phyloP scores from a whole-genome alignment of 208 protist species.

The Porcisia hertigi region DNA sequence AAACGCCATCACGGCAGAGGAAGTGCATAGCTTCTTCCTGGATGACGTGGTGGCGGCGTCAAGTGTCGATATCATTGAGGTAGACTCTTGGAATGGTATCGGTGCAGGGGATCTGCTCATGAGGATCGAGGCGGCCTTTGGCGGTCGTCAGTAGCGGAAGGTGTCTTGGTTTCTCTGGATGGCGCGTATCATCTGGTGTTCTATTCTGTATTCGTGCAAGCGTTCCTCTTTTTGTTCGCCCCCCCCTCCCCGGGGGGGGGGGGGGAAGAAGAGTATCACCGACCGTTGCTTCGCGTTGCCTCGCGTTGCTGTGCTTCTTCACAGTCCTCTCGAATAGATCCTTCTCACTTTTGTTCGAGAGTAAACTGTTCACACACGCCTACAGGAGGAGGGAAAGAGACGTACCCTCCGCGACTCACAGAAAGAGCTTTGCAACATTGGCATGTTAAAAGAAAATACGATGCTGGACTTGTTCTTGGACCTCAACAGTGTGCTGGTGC shows the following conservation, averaged over 20 bases:
- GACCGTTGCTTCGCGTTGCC: not conserved
- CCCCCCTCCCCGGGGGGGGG: not conserved
- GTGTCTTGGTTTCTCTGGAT: not conserved
- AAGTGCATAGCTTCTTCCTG: slow-evolving; percentile 41
- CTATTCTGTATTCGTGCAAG: not conserved
- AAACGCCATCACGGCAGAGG: slow-evolving; percentile 47
- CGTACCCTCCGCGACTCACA: not conserved
- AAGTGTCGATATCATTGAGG: slow-evolving; percentile 37
- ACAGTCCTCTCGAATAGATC: not conserved
- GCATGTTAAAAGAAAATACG: not conserved
- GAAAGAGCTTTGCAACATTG: not conserved
- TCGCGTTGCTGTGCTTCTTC: not conserved
- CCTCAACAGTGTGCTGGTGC: not conserved
- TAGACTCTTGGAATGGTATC: slow-evolving; percentile 81
- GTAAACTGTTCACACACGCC: not conserved
- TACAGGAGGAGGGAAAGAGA: not conserved
- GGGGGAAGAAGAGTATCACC: not conserved
- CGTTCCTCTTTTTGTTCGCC: not conserved
- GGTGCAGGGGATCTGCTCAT: slow-evolving; percentile 54
- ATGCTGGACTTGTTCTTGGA: not conserved
- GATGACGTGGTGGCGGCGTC: not conserved
- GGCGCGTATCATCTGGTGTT: not conserved
- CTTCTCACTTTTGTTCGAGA: not conserved
- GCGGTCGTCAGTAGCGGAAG: not conserved
- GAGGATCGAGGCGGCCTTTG: not conserved